Evolutionary conservation across 805 yeast genomes (phyloP).

Genomic region (Nakazawaea wyomingensis): DNA sequence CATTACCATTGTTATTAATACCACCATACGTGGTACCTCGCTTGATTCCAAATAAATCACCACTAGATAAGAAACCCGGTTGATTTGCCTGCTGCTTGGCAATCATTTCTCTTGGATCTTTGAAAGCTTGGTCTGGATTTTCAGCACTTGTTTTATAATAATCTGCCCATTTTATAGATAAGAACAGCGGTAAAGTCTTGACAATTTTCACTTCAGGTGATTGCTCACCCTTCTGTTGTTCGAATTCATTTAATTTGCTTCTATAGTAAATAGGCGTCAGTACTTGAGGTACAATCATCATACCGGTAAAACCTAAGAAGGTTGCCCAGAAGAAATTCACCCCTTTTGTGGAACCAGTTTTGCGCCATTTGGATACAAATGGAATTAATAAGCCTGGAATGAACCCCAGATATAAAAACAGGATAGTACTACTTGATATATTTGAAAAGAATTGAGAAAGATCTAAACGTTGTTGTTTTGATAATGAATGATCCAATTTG

Average conservation of each 20-base stretch:
- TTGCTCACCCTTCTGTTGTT: constrained; percentile 20
- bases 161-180: constrained; percentile 35
- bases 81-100: background rate
- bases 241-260: constrained; percentile 26
- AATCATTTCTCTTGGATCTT: constrained; percentile 43
- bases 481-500: constrained; percentile 40
- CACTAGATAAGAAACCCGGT: constrained; percentile 9
- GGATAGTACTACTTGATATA: constrained; percentile 29
- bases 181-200: constrained; percentile 21
- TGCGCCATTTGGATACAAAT: constrained; percentile 28
- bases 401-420: constrained; percentile 37
- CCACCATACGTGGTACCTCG: constrained; percentile 10
- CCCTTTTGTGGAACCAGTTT: constrained; percentile 29
- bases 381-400: constrained; percentile 39
- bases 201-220: constrained; percentile 19
- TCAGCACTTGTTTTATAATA: constrained; percentile 48
- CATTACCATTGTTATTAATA: background rate
- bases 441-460: constrained; percentile 33
- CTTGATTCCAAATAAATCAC: constrained; percentile 12
- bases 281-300: constrained; percentile 28
- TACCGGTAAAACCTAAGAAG: constrained; percentile 35
- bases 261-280: constrained; percentile 28
- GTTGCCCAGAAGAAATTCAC: constrained; percentile 37
- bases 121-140: constrained; percentile 46
- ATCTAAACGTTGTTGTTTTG: constrained; percentile 34